A percentile compares a stretch with the other conserved stretches of the same genome.
These are phyloP conservation scores for Candida neerlandica DNA, from an alignment of 1,139 yeast genomes.

Conservation along the genomic window DNA sequence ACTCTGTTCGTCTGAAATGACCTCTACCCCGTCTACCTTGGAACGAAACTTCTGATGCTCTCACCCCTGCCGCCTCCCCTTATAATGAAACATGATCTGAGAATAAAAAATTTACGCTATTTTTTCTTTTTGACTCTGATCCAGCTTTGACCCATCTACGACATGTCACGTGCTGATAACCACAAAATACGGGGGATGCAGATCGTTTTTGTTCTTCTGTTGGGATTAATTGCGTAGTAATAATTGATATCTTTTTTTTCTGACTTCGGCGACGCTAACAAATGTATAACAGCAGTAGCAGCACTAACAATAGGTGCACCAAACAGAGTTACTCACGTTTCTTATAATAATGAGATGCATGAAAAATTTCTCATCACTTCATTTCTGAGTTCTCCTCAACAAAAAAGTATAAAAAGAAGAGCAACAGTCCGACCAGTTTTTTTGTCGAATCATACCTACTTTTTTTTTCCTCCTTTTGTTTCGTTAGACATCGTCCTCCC, in stretches of 20 bases:
- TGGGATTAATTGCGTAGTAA: not conserved
- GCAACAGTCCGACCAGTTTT: not conserved
- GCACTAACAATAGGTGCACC: too few relatives aligned
- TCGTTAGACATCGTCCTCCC: not conserved
- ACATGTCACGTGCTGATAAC: slow-evolving; percentile 3
- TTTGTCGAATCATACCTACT: not conserved
- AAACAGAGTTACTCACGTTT: not conserved
- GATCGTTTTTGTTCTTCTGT: not conserved
- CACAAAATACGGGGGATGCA: not conserved
- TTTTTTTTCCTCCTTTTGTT: not conserved
- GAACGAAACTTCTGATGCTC: too few relatives aligned
- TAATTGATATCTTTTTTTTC: not conserved
- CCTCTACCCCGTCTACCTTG: too few relatives aligned
- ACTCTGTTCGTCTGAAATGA: too few relatives aligned
- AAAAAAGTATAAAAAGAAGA: not conserved
- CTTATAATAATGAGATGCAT: not conserved
- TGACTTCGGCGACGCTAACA: not conserved
- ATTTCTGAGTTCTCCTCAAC: not conserved
- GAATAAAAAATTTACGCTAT: too few relatives aligned
- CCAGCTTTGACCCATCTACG: not conserved
- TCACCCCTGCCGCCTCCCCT: too few relatives aligned
- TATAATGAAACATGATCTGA: too few relatives aligned
- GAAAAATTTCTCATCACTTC: slow-evolving; percentile 3
- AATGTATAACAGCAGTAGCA: too few relatives aligned
- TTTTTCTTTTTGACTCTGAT: not conserved